Evolutionary conservation across 768 basidiomycete genomes (phyloP), one percentile per base, ranked within the genome.

Genomic region (Hortiboletus campestris): DNA sequence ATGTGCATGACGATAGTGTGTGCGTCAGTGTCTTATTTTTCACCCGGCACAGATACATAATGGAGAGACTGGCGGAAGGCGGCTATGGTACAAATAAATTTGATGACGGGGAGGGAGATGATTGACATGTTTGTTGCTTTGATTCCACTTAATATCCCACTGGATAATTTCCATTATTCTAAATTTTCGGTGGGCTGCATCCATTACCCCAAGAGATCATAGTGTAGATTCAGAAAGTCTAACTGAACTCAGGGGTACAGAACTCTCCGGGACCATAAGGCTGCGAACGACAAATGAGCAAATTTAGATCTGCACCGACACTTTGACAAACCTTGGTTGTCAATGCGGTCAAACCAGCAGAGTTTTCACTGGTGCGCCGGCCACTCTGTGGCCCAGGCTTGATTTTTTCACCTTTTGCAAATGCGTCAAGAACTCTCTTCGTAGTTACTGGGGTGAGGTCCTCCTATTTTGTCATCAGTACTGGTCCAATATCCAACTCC

Each of bases 181-280:
- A 20, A 25, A 25, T 14, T 34, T 47, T 39, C 38, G 38, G n/a
- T 45, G 41, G 20, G 40, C 29, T 56, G 22, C 6, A 53, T 47
- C 29, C 13, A 34, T 49, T 53, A 20, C 39, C 17, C 40, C 7
- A 22, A 42, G 5, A 32, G 22, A 52, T 39, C 4, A 46, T 53
- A 28, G 9, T 53, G 16, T 51, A 36, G 1, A 58, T 35, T 36
- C 31, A 42, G 6, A 39, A 46, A 19, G 49, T 78, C 76, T 86
- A 91, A 63, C 81, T 78, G 72, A 97, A 97, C 67, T 97, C 94
- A 29, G 88, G 85, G 61, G 73, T 75, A 72, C 94, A 97, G 67
- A 85, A 85, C 69, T 94, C 90, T 64, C 94, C 94, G 36, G 94
- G 95, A 54, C 95, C 94, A 63, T 93, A 94, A 32, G 94, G 95